Evolutionary conservation across 352 stramenopile genomes (phyloP), one percentile per base, ranked within the genome.

Genomic region (Detonula confervacea): DNA sequence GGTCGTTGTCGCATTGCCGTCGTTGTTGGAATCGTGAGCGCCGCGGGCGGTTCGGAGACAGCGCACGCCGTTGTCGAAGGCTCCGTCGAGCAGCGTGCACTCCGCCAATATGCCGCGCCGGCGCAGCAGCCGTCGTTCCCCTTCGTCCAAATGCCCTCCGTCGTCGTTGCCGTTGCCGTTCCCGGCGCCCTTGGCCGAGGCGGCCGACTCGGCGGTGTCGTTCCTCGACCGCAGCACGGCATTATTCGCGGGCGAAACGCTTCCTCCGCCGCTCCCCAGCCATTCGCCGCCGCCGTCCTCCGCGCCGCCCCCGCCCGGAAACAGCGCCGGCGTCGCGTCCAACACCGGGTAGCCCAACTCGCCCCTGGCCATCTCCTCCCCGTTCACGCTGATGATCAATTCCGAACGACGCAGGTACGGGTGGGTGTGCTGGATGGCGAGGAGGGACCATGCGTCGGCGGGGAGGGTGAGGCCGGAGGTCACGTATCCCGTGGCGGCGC

Each of bases 381-480:
- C 90, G 76, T 95, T 88, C 0, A 95, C 81, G 47, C 76, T 87
- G 9, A 93, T 54, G 11, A 77, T 90, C 60, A 91, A 81, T 42
- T 92, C 73, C 2, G 90, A 85, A 51, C 88, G 78, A 66, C 92
- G 89, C 0, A 95, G 67, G 57, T 95, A 95, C 14, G 88, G 90
- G 75, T 91, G 90, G 2, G 85, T 83, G 71, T 95, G 90, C 30
- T 86, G 84, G 47, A 93, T 88, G 42, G 65, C 77, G 42, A 95
- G 67, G 22, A 95, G 73, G 55, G 55, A 70, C 90, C 90, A 95
- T 81, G 89, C 74, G 69, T 87, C 72, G 4, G 87, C 76, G 2
- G 64, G 77, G 20, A 88, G 73, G n/a, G 71, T 81, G 11, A 86
- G 49, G 44, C 59, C 44, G 35, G 72, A 54, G 22, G 65, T 84